Conservation (phyloP, 2,329 filamentous ascomycete species). For the Rosellinia necatrix region DNA sequence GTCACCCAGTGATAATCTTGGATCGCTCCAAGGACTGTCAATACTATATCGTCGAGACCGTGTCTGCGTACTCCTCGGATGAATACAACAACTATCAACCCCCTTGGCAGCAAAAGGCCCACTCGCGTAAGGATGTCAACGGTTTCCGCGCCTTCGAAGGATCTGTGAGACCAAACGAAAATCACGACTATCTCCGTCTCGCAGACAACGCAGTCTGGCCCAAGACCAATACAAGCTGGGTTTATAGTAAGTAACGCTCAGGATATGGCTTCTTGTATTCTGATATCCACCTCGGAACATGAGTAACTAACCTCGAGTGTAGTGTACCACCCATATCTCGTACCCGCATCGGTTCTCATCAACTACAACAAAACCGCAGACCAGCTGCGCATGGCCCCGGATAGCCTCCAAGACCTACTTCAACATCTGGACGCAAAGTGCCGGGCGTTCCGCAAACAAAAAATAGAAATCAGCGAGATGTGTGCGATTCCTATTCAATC, state of each 20-base stretch:
- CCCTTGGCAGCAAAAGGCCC: slow-evolving; percentile 39
- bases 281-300: no score
- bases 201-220: slow-evolving; percentile 30
- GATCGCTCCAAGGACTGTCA: slow-evolving; percentile 17
- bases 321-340: slow-evolving; percentile 22
- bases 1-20: slow-evolving; percentile 44
- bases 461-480: not conserved
- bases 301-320: not conserved
- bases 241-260: slow-evolving; percentile 21
- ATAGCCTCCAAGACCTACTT: slow-evolving; percentile 17
- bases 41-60: slow-evolving; percentile 38
- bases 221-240: slow-evolving; percentile 36
- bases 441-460: not conserved
- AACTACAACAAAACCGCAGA: slow-evolving; percentile 5
- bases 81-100: slow-evolving; percentile 31
- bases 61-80: slow-evolving; percentile 41
- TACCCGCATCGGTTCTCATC: slow-evolving; percentile 32
- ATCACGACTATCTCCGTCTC: slow-evolving; percentile 33
- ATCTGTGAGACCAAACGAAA: slow-evolving; percentile 27
- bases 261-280: no score
- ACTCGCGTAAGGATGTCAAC: slow-evolving; percentile 31
- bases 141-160: slow-evolving; percentile 42
- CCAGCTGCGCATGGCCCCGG: slow-evolving; percentile 12
- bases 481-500: not conserved
- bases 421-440: slow-evolving; percentile 4